Evolutionary conservation across 371 early-diverging fungal species (phyloP).

Genomic region (Hamiltosporidium tvaerminnensis): DNA sequence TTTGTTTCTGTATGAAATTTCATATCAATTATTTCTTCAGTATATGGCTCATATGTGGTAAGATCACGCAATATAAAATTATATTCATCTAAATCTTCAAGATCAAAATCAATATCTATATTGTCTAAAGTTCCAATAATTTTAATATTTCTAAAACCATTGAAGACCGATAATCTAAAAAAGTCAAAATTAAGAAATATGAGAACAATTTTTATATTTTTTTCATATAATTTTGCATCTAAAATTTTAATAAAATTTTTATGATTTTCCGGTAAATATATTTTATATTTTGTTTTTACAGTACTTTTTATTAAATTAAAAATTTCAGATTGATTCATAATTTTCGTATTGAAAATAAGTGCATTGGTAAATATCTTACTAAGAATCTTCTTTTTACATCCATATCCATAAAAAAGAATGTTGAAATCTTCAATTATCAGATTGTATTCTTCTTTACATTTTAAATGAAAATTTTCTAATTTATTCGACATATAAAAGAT

Average conservation of each 20-base stretch:
- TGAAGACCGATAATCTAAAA: neutral
- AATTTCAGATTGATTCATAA: neutral
- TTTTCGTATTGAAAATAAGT: slow-evolving; percentile 18
- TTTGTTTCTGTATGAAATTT: neutral
- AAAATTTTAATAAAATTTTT: neutral
- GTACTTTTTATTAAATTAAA: too few relatives aligned
- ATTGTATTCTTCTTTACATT: slow-evolving; percentile 26
- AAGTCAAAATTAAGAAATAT: slow-evolving; percentile 31
- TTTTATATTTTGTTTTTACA: neutral
- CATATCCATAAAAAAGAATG: slow-evolving; percentile 48
- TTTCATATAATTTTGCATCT: neutral
- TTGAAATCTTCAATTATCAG: slow-evolving; percentile 32
- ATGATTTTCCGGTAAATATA: neutral
- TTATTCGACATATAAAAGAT: neutral
- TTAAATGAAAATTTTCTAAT: slow-evolving; percentile 24
- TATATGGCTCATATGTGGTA: slow-evolving; percentile 44
- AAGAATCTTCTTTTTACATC: slow-evolving; percentile 34
- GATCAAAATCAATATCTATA: slow-evolving; percentile 12
- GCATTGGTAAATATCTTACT: slow-evolving; percentile 37
- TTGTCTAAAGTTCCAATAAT: slow-evolving; percentile 43
- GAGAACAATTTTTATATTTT: slow-evolving; percentile 17
- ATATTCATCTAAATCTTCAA: slow-evolving; percentile 26
- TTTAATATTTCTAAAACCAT: slow-evolving; percentile 10
- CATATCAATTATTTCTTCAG: slow-evolving; percentile 23
- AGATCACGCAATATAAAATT: slow-evolving; percentile 48